Evolutionary conservation across 768 basidiomycete genomes (phyloP).

Genomic region (Pholiota molesta): DNA sequence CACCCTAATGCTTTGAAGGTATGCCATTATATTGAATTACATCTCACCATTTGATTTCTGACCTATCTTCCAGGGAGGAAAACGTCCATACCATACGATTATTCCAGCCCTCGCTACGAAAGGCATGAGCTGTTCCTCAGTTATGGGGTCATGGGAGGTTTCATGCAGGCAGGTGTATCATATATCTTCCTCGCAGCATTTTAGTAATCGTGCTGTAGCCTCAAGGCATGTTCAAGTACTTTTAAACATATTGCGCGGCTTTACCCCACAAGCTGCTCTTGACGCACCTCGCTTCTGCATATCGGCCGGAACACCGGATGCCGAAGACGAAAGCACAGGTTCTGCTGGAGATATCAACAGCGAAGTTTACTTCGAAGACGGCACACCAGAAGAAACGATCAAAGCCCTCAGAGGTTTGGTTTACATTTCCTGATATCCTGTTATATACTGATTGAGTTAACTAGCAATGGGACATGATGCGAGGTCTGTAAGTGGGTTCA

Average conservation of each 20-base stretch:
- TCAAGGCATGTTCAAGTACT: slow-evolving; percentile 97
- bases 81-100: slow-evolving; percentile 90
- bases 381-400: slow-evolving; percentile 64
- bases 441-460: slow-evolving; percentile 8
- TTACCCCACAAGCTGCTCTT: slow-evolving; percentile 84
- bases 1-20: slow-evolving; percentile 89
- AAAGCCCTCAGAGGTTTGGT: slow-evolving; percentile 65
- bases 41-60: neutral
- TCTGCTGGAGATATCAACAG: slow-evolving; percentile 74
- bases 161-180: slow-evolving; percentile 66
- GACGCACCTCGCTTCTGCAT: slow-evolving; percentile 98
- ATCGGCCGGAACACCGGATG: slow-evolving; percentile 76
- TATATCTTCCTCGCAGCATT: neutral
- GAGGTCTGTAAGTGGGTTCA: slow-evolving; percentile 60
- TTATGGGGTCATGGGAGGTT: slow-evolving; percentile 92
- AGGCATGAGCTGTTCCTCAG: slow-evolving; percentile 82
- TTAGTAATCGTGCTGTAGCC: slow-evolving; percentile 51
- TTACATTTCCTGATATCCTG: neutral
- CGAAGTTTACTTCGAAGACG: slow-evolving; percentile 90
- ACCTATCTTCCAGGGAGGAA: slow-evolving; percentile 57
- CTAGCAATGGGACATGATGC: slow-evolving; percentile 93
- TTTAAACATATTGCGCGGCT: slow-evolving; percentile 87
- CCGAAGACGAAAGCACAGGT: slow-evolving; percentile 45
- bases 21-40: neutral
- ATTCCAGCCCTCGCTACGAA: slow-evolving; percentile 87